Evolutionary conservation across 352 stramenopile species (phyloP), one percentile per base, ranked within the genome.

Genomic region (Globisporangium iwayamae): DNA sequence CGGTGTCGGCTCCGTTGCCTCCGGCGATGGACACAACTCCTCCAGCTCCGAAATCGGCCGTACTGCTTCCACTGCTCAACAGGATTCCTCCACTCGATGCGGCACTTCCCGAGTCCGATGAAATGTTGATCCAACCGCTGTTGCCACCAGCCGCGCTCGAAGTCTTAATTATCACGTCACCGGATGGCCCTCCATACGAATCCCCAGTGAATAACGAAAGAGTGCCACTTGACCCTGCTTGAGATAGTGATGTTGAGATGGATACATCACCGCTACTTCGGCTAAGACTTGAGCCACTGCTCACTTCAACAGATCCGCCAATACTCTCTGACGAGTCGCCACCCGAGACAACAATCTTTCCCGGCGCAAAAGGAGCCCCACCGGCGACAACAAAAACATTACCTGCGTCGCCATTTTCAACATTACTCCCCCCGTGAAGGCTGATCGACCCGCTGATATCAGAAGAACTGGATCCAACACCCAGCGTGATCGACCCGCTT

Each of bases 61-160:
- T 74, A 1, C 67, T 65, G 30, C 57, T 59, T 16, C 71, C 71
- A 60, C 63, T 69, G 20, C 32, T 43, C 47, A 77, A 32, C 22
- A 52, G 47, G 18, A 77, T 70, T 32, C 54, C 62, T n/a, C 68
- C 71, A 45, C 71, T 67, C 16, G 51, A 50, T 30, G 47, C 51
- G 4, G 46, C 68, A 51, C 66, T 55, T 16, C 71, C 65, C 18
- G 43, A 63, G 8, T 63, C 71, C 11, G 65, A 55, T 0, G 51
- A 69, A 10, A 77, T 56, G n/a, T 53, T 70, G 8, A 77, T 65
- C 30, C 43, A 64, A 14, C 71, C 71, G n/a, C 57, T 63, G 25
- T 67, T 68, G 1, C 71, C 71, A 28, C 48, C 59, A 3, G 22
- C 43, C 2, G 68, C 50, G 28, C 60, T 43, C 25, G 64, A 74